These are phyloP conservation scores for Pythium scleroteichum DNA, from an alignment of 352 stramenopile genomes.

Conservation along the genomic window DNA sequence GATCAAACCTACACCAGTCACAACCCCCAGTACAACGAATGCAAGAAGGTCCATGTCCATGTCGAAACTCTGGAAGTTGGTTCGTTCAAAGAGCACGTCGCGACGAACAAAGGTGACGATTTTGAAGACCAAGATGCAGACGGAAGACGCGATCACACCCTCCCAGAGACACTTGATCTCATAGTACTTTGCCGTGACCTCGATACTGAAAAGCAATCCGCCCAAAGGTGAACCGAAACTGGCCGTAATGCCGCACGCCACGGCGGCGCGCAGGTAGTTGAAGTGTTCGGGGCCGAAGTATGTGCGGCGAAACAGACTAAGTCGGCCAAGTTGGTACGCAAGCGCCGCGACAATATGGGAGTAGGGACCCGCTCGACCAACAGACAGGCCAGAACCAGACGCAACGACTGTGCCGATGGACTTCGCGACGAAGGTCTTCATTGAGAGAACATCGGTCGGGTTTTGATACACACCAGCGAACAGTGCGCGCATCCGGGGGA, in stretches of 20 bases:
- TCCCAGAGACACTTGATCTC: conserved; percentile 87
- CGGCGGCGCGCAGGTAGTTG: conserved; percentile 62
- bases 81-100: conserved; percentile 77
- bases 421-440: conserved; percentile 64
- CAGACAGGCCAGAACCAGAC: conserved; percentile 64
- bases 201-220: conserved; percentile 82
- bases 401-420: conserved; percentile 67
- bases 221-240: conserved; percentile 80
- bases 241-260: conserved; percentile 77
- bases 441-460: conserved; percentile 58
- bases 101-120: conserved; percentile 74
- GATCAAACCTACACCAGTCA: conserved; percentile 57
- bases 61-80: conserved; percentile 74
- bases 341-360: conserved; percentile 79
- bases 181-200: conserved; percentile 85
- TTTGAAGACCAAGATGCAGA: conserved; percentile 79
- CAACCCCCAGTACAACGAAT: conserved; percentile 61
- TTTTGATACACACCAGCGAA: conserved; percentile 80
- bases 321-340: conserved; percentile 63
- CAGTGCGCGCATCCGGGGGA: conserved; percentile 72
- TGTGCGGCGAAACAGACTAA: conserved; percentile 63
- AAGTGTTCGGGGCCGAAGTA: conserved; percentile 75
- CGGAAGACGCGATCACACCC: conserved; percentile 75
- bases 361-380: conserved; percentile 69
- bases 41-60: conserved; percentile 79